These are phyloP conservation scores for Plectosphaerella sp. DNA, from an alignment of 2,329 filamentous ascomycete species.

Conservation along the genomic window DNA sequence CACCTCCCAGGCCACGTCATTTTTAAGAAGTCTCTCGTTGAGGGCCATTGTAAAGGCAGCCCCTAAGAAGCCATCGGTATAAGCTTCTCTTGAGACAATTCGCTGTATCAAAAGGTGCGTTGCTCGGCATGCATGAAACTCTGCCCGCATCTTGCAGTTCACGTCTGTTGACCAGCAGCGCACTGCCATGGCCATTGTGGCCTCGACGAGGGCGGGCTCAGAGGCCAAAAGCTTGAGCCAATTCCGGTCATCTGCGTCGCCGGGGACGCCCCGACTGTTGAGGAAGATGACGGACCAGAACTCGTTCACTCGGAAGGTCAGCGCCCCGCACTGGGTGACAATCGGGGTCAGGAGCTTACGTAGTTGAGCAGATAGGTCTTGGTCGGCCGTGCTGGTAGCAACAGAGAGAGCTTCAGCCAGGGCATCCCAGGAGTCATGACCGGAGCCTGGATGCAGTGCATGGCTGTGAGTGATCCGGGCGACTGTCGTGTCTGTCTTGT, in stretches of 20 bases:
- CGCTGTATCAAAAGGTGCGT: not conserved
- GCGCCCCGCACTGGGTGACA: not conserved
- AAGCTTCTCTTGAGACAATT: not conserved
- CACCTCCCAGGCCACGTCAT: slow-evolving; percentile 5
- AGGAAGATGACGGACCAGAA: not conserved
- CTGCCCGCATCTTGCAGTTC: not conserved
- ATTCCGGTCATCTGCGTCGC: slow-evolving; percentile 2
- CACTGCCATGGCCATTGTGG: slow-evolving; percentile 14
- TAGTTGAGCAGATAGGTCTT: not conserved
- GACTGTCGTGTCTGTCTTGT: no score
- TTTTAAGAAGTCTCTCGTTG: slow-evolving; percentile 1
- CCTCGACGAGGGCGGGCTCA: slow-evolving; percentile 19
- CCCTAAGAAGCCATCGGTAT: slow-evolving; percentile 3
- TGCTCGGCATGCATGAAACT: not conserved
- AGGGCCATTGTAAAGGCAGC: slow-evolving; percentile 4
- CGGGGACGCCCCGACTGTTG: not conserved
- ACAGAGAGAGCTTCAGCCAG: not conserved
- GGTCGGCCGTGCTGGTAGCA: not conserved
- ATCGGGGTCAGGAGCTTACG: not conserved
- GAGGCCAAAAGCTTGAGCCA: slow-evolving; percentile 14
- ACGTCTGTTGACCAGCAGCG: slow-evolving; percentile 1
- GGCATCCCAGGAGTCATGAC: not conserved
- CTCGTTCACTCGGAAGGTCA: not conserved
- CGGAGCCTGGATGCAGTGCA: not conserved
- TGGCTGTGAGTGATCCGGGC: no score